These are phyloP conservation scores for Achaetomium macrosporum DNA, from an alignment of 2,329 filamentous ascomycete species.

Conservation along the genomic window DNA sequence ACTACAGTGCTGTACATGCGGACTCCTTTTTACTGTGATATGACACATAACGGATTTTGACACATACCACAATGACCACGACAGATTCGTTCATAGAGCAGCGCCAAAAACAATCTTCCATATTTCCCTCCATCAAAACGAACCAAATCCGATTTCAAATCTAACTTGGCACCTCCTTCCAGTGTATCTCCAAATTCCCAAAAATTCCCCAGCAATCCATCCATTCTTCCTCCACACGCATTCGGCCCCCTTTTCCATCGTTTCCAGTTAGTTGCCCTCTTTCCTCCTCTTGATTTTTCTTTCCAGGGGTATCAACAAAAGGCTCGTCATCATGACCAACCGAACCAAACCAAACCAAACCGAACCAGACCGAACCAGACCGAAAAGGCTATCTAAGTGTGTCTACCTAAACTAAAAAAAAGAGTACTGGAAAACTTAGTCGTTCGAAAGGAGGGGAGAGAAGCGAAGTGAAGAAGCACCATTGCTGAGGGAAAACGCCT, in stretches of 20 bases:
- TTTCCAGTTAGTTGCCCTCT: neutral
- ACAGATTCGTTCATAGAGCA: neutral
- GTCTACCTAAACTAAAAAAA: neutral
- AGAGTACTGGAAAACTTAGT: neutral
- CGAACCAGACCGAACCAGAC: neutral
- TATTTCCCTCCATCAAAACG: constrained; percentile 2
- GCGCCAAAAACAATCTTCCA: neutral
- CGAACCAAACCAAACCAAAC: neutral
- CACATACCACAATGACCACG: neutral
- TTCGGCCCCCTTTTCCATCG: neutral
- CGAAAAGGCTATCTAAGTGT: constrained; percentile 7
- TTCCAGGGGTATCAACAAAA: constrained; percentile 15
- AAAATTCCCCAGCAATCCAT: neutral
- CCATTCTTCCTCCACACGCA: neutral
- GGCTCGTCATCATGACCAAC: constrained; percentile 8
- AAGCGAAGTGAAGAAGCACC: constrained; percentile 4
- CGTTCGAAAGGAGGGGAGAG: constrained; percentile 4
- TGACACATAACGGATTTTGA: too few relatives aligned
- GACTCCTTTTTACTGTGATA: too few relatives aligned
- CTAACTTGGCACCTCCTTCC: neutral
- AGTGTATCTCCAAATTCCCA: too few relatives aligned
- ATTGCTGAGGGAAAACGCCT: neutral
- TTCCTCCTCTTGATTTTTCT: constrained; percentile 8
- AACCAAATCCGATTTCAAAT: neutral
- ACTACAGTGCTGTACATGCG: too few relatives aligned